phyloP scores from a whole-genome alignment of 202 grass and related monocot species.

The Brachypodium distachyon region DNA sequence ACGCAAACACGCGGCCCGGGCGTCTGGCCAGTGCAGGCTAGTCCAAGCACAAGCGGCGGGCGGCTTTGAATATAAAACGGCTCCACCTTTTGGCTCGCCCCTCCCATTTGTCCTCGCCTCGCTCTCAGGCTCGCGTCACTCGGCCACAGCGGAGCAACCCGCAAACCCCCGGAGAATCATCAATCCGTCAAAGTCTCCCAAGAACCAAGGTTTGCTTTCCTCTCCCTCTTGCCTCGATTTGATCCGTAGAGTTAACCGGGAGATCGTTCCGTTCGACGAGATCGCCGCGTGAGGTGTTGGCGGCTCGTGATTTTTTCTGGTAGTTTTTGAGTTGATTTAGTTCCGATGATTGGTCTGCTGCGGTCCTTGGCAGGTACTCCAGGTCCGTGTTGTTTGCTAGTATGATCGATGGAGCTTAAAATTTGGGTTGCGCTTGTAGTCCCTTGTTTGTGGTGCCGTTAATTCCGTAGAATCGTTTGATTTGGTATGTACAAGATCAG shows the following conservation, averaged over 20 bases:
- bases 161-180: neutral
- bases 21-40: neutral
- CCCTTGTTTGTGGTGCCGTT: neutral
- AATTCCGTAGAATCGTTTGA: neutral
- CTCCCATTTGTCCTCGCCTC: slow-evolving; percentile 24
- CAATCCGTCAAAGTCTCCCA: neutral
- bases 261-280: neutral
- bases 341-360: neutral
- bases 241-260: neutral
- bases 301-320: neutral
- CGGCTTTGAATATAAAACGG: slow-evolving; percentile 11
- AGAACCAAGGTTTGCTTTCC: neutral
- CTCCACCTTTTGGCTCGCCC: neutral
- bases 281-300: neutral
- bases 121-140: slow-evolving; percentile 31
- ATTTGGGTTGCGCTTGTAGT: neutral
- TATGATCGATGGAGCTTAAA: neutral
- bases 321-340: neutral
- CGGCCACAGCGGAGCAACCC: slow-evolving; percentile 1
- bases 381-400: neutral
- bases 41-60: slow-evolving; percentile 11
- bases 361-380: neutral
- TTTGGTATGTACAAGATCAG: neutral
- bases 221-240: neutral
- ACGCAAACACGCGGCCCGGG: neutral